Base-by-base conservation (phyloP, 2,329 filamentous ascomycete genomes). In the Colletotrichum magnum region DNA sequence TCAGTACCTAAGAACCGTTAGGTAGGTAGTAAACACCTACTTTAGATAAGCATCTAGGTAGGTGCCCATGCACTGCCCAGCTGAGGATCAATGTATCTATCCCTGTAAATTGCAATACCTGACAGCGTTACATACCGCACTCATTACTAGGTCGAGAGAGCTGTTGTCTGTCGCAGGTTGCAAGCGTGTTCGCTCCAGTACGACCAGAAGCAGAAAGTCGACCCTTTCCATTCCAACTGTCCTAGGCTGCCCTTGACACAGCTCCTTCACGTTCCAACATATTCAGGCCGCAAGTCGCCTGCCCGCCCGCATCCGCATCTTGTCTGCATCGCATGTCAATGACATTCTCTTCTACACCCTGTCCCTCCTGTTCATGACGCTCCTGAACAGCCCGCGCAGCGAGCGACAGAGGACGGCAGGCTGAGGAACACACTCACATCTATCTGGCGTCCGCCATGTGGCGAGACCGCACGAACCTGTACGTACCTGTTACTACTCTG, bases 401-500 rank as follows among this genome's bases (percentile, higher is more conserved):
- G 56, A 67, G 62, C 67, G 62, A 69, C 67, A 67, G 41, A 69
- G 56, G 63, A 69, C 54, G 6, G 64, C 64, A 63, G 68, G 68
- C 41, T 70, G 68, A 70, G 58, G 47, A 70, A 64, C 47, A 60
- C 36, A 21, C 64, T 63, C 54, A 41, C 52, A 43, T 52, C 68
- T 45, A 66, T 76, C 53, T 69, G 78, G 83, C 84, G 85, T 87
- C 87, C 90, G 92, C 88, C 85, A 97, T 97, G 94, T 99, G 95
- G 95, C 94, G 96, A 86, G 96, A 99, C 88, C 93, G 96, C 84
- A 99, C 96, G 75, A 99, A 98, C 81, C 93, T 99, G 94, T 98
- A 36, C 10, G 32, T 36, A 36, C 32, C 90, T 76, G 89, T 78
- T 70, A 68, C 63, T 68, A 72, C 13, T 67, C 47, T 51, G 62